Evolutionary conservation across 371 early-diverging fungal genomes (phyloP), one percentile per base, ranked within the genome.

Genomic region (Paraphysoderma sedebokerense): DNA sequence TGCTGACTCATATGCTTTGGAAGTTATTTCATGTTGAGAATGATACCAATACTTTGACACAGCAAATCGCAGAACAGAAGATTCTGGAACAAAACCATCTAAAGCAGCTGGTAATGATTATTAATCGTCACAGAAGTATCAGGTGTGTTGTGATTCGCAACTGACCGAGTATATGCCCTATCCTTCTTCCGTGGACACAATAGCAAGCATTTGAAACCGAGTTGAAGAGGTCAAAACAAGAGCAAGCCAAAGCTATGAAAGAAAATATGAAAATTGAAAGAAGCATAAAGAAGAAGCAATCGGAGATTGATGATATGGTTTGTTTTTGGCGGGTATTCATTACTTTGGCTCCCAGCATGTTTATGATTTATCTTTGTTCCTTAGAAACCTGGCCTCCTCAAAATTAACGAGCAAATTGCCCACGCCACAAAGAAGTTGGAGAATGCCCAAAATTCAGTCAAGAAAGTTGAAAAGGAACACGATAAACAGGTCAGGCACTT

Each of bases 21-120:
- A 85, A 83, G 52, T 70, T 93, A 24, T 92, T 74, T 61, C 91
- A 93, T 51, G 66, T 85, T 23, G 85, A 87, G n/a, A 22, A 13
- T 17, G 32, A 45, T 5, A 6, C 23, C 45, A 15, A 45, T 22
- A 45, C 22, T 20, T 3, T 7, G 38, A 2, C 6, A 8, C 13
- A 37, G 3, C 19, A 28, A 13, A 17, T 55, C 65, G 17, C 19
- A 1, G 15, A 20, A 34, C 35, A 34, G 35, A 34, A 34, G 17
- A 34, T 13, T 34, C 35, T 34, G 35, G 35, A 34, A 34, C n/a
- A n/a, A n/a, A n/a, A n/a, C 35, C 17, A 13, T 34, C 13, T 17
- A 34, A 13, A 13, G 13, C 35, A 17, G 13, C 35, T 34, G 35
- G 13, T 34, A 34, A 34, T 17, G 13, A 17, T 17, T 13, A 34